phyloP scores from a whole-genome alignment of 1,284 basidiomycete species.

The Neonothopanus nambi region DNA sequence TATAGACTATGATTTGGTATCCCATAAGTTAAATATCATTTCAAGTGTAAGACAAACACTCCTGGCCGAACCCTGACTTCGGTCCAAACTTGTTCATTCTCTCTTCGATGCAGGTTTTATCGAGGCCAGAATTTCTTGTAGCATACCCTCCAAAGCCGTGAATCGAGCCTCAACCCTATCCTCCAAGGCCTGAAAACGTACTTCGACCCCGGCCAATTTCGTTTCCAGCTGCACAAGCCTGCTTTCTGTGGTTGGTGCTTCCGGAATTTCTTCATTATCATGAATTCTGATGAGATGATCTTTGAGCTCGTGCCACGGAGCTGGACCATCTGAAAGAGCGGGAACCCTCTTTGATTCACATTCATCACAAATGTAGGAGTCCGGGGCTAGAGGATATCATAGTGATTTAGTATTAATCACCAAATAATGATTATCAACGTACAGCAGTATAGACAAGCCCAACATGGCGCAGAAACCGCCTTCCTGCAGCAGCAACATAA shows the following conservation, averaged over 20 bases:
- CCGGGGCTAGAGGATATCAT: not conserved
- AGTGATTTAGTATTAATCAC: too few species aligned
- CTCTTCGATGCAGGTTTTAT: too few species aligned
- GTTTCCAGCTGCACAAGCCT: constrained; percentile 5
- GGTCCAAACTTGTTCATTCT: too few species aligned
- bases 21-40: too few species aligned
- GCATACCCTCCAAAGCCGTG: not conserved
- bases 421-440: not conserved
- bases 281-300: not conserved
- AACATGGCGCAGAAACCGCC: too few species aligned
- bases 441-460: constrained; percentile 11
- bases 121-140: too few species aligned
- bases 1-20: too few species aligned
- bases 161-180: too few species aligned
- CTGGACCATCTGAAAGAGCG: not conserved
- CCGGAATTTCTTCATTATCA: not conserved
- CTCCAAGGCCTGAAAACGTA: not conserved
- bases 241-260: not conserved
- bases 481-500: constrained; percentile 12
- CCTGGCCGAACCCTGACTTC: too few species aligned
- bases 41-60: too few species aligned
- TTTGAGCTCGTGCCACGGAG: not conserved
- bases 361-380: not conserved
- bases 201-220: constrained; percentile 2
- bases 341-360: not conserved